phyloP scores from a whole-genome alignment of 768 basidiomycete genomes.

The Tylopilus plumbeoviolaceoides region DNA sequence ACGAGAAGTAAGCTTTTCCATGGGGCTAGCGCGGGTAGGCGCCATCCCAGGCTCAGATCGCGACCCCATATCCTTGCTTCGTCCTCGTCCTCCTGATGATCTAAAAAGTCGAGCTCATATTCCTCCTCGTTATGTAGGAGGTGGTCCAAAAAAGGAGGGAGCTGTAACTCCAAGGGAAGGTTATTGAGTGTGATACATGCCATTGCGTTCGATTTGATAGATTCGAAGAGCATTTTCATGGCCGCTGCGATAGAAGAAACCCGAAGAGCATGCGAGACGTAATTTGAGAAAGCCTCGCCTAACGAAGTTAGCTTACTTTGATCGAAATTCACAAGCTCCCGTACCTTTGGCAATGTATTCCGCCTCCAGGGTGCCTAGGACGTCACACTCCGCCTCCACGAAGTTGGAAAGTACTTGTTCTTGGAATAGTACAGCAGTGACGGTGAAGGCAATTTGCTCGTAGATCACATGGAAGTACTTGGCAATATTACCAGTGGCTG shows the following conservation, averaged over 20 bases:
- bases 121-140: slow-evolving; percentile 67
- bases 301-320: slow-evolving; percentile 8
- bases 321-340: slow-evolving; percentile 29
- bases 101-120: slow-evolving; percentile 47
- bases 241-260: slow-evolving; percentile 70
- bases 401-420: slow-evolving; percentile 86
- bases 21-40: slow-evolving; percentile 68
- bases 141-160: slow-evolving; percentile 75
- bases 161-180: slow-evolving; percentile 79
- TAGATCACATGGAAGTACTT: slow-evolving; percentile 87
- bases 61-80: slow-evolving; percentile 57
- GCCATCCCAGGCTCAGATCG: slow-evolving; percentile 69
- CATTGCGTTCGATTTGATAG: slow-evolving; percentile 70
- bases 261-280: slow-evolving; percentile 53
- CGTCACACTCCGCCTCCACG: slow-evolving; percentile 78
- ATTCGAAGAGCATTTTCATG: slow-evolving; percentile 77
- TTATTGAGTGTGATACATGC: slow-evolving; percentile 76
- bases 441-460: slow-evolving; percentile 81
- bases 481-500: slow-evolving; percentile 68
- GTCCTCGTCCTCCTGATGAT: slow-evolving; percentile 50
- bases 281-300: slow-evolving; percentile 62
- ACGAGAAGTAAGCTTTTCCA: slow-evolving; percentile 88
- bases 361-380: slow-evolving; percentile 67
- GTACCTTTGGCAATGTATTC: slow-evolving; percentile 63
- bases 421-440: slow-evolving; percentile 89